Evolutionary conservation across 2,329 filamentous ascomycete genomes (phyloP), one percentile per base, ranked within the genome.

Genomic region (Alternaria sp.): DNA sequence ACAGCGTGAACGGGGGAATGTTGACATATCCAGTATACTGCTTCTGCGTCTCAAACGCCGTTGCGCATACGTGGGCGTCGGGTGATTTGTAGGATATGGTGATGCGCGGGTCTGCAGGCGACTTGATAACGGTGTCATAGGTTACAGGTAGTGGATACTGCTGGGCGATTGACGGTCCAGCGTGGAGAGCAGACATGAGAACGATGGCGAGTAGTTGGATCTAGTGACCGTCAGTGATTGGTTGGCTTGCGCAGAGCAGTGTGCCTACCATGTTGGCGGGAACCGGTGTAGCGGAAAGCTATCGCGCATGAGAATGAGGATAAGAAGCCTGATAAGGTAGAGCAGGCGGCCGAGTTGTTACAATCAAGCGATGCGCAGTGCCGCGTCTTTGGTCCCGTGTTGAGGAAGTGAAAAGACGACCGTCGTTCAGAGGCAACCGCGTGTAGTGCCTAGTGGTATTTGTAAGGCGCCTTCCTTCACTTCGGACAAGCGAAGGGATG

Each of bases 21-120:
- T 81, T 85, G 59, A 92, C 87, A 85, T 91, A 92, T 72, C 90
- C 90, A 73, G 60, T 30, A 36, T 89, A 91, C 76, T 92, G 90
- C 76, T 89, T 86, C 77, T 93, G 90, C 1, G 82, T 83, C 47
- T 83, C 74, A 71, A 91, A 91, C 8, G 86, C 87, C 2, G 90
- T 92, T 50, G 82, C 85, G 77, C 91, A 93, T 12, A 86, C 89
- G 49, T 86, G 88, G 8, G 82, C 77, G 5, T 86, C 84, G 3
- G 86, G 86, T 36, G 84, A 81, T 73, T 90, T 92, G 83, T 90
- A 93, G 59, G 87, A 86, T 74, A 93, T 87, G 62, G 86, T 89
- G 73, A 93, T 87, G 68, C 86, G 85, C 26, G 82, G 80, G 75
- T 91, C 84, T 69, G 91, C 81, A 3, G 89, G 88, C 17, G 90